Evolutionary conservation across 1,284 basidiomycete genomes (phyloP), one percentile per base, ranked within the genome.

Genomic region (Ceratobasidium papillatum): DNA sequence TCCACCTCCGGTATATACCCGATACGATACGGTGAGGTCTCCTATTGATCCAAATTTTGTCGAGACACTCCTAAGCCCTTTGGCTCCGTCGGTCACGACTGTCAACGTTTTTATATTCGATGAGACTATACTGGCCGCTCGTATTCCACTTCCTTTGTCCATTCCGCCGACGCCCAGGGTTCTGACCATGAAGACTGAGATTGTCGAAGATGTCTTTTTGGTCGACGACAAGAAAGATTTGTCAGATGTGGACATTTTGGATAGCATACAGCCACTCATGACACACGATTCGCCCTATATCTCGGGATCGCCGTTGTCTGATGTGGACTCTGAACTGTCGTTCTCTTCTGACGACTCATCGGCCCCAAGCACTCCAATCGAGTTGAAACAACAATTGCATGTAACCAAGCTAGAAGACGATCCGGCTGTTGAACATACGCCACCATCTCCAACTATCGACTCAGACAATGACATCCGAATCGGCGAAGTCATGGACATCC

Each of bases 301-400:
- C 61, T n/a, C 30, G 19, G 61, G n/a, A 3, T 47, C 61, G 19
- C 41, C n/a, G 11, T 17, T 47, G 12, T 43, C 38, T 22, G 41
- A 63, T 63, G 19, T n/a, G 3, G 61, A 63, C 68, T 63, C 65
- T 27, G 34, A 38, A 4, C 36, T 38, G 43, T n/a, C 34, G 12
- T 30, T 36, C 3, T 49, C 63, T 32, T 11, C 14, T 32, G 51
- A 7, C 30, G 22, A 22, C 2, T 49, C 56, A 17, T 71, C 68
- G 5, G 54, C 52, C 5, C 68, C 68, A 17, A 43, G 12, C 4
- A 71, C 52, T 49, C 68, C 68, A 30, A 49, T 25, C 30, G 68
- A 61, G 54, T 27, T 47, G 43, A 59, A 61, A 71, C 51, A 59
- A 36, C 54, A 17, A 5, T 61, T 38, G 22, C 19, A 12, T 14